A percentile compares a stretch with the other conserved stretches of the same genome.
phyloP scores from a whole-genome alignment of 2,329 filamentous ascomycete species.

The Fusarium praegraminearum region DNA sequence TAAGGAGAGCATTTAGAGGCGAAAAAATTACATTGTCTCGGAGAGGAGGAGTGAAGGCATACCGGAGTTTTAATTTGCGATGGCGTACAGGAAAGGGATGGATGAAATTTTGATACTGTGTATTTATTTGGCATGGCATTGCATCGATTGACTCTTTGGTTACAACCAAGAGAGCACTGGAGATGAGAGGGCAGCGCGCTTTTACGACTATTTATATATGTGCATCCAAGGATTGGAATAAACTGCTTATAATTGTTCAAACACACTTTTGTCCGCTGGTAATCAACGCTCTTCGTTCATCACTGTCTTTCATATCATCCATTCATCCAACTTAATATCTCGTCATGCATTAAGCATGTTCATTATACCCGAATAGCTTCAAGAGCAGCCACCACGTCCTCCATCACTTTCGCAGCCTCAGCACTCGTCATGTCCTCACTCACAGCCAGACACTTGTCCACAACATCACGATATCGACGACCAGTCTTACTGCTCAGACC shows the following conservation, averaged over 20 bases:
- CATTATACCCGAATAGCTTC: slow-evolving; percentile 53
- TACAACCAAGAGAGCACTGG: slow-evolving; percentile 22
- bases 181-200: slow-evolving; percentile 34
- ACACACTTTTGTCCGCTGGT: not conserved
- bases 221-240: slow-evolving; percentile 44
- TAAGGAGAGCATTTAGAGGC: slow-evolving; percentile 17
- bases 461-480: slow-evolving; percentile 55
- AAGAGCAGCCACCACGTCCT: slow-evolving; percentile 56
- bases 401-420: slow-evolving; percentile 57
- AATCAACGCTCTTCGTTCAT: not conserved
- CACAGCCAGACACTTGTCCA: slow-evolving; percentile 56
- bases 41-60: slow-evolving; percentile 27
- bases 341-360: not conserved
- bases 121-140: slow-evolving; percentile 40
- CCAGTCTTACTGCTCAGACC: slow-evolving; percentile 58
- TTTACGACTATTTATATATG: slow-evolving; percentile 42
- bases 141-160: slow-evolving; percentile 32
- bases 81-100: slow-evolving; percentile 40
- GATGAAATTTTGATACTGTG: slow-evolving; percentile 37
- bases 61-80: slow-evolving; percentile 41
- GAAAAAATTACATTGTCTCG: slow-evolving; percentile 23
- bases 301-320: not conserved
- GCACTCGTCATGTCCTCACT: slow-evolving; percentile 53
- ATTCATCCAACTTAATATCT: not conserved
- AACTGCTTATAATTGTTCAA: slow-evolving; percentile 31